Evolutionary conservation across 148 eudicot genomes (phyloP).

Genomic region (Amaranthus cruentus): DNA sequence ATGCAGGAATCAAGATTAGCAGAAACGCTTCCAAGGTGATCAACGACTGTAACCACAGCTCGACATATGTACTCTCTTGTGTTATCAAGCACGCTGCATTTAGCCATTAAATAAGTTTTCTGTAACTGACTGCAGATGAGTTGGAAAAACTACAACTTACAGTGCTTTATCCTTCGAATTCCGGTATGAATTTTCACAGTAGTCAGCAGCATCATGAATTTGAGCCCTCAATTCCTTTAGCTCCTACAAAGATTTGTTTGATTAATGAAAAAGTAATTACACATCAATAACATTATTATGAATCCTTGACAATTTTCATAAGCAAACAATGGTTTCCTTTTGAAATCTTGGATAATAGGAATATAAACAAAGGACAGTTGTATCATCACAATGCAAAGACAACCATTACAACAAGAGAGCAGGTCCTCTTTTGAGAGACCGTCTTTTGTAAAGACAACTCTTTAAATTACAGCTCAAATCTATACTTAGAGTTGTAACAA

Average conservation of each 20-base stretch:
- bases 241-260: slow-evolving; percentile 35
- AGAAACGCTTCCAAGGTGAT: slow-evolving; percentile 69
- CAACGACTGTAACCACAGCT: slow-evolving; percentile 65
- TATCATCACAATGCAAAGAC: too few relatives aligned
- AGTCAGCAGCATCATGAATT: slow-evolving; percentile 63
- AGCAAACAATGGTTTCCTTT: too few relatives aligned
- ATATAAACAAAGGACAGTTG: too few relatives aligned
- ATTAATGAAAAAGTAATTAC: not conserved
- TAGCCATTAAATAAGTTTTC: not conserved
- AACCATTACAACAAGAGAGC: too few relatives aligned
- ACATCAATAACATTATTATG: not conserved
- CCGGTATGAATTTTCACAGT: slow-evolving; percentile 46
- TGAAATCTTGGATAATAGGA: too few relatives aligned
- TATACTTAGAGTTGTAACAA: too few relatives aligned
- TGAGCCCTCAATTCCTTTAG: slow-evolving; percentile 63
- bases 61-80: slow-evolving; percentile 67
- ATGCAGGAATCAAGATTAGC: slow-evolving; percentile 46
- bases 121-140: not conserved
- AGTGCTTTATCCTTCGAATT: slow-evolving; percentile 41
- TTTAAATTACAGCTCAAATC: too few relatives aligned
- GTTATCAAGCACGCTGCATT: slow-evolving; percentile 57
- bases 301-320: too few relatives aligned
- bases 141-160: slow-evolving; percentile 23
- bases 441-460: too few relatives aligned
- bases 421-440: too few relatives aligned